phyloP scores from a whole-genome alignment of 106 monocot genomes.

The Vanilla planifolia region DNA sequence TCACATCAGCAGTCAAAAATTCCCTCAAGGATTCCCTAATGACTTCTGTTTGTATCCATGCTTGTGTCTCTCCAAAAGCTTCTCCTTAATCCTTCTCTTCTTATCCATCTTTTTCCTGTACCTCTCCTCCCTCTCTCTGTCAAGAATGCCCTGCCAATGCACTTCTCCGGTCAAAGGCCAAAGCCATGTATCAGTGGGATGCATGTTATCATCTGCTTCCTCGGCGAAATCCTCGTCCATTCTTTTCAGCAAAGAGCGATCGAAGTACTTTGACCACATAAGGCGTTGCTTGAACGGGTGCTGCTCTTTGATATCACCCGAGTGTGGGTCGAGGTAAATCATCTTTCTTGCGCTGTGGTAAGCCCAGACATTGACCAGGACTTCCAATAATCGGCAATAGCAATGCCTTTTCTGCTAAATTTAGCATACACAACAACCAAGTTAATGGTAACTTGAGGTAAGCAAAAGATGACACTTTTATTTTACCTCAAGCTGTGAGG shows the following conservation, averaged over 20 bases:
- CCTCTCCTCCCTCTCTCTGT: conserved; percentile 72
- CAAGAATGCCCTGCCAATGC: conserved; percentile 62
- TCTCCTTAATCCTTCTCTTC: conserved; percentile 67
- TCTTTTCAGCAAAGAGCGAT: conserved; percentile 52
- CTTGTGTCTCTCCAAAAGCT: conserved; percentile 73
- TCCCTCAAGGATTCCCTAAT: conserved; percentile 25
- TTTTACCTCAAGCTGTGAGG: conserved; percentile 69
- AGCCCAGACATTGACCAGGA: conserved; percentile 91
- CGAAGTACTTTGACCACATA: conserved; percentile 84
- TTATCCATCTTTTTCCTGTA: conserved; percentile 86
- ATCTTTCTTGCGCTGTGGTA: conserved; percentile 88
- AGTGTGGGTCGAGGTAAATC: conserved; percentile 64
- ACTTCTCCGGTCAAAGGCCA: conserved; percentile 94
- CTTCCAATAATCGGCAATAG: conserved; percentile 72
- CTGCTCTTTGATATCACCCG: conserved; percentile 59
- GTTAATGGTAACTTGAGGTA: too few relatives aligned
- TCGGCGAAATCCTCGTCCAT: conserved; percentile 99
- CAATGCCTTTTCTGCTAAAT: conserved; percentile 68
- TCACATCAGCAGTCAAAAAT: too few relatives aligned
- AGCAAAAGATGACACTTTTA: too few relatives aligned
- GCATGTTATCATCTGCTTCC: conserved; percentile 63
- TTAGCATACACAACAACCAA: too few relatives aligned
- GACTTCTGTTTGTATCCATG: conserved; percentile 88
- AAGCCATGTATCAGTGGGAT: conserved; percentile 35
- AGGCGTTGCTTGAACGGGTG: conserved; percentile 48